These are phyloP conservation scores for Salix viminalis DNA, from an alignment of 345 rosid species.

Conservation along the genomic window DNA sequence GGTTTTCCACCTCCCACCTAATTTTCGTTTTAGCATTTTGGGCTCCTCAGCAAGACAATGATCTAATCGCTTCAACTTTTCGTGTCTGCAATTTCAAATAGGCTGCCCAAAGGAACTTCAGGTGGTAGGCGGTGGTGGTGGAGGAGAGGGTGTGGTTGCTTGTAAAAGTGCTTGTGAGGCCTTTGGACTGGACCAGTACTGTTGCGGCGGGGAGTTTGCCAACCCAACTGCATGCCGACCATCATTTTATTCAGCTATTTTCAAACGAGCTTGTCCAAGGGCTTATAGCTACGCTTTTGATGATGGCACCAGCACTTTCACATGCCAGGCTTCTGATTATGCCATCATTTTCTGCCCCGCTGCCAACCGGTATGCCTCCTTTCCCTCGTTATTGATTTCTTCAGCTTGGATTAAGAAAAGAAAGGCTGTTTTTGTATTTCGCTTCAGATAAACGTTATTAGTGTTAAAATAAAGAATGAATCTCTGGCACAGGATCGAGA, in stretches of 20 bases:
- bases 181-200: slow-evolving; percentile 76
- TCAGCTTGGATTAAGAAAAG: not conserved
- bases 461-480: not conserved
- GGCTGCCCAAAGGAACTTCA: slow-evolving; percentile 96
- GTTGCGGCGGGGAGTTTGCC: slow-evolving; percentile 89
- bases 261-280: slow-evolving; percentile 81
- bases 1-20: not conserved
- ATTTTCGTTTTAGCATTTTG: not conserved
- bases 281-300: slow-evolving; percentile 87
- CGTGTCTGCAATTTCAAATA: slow-evolving; percentile 5
- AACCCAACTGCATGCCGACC: slow-evolving; percentile 73
- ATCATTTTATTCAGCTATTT: slow-evolving; percentile 63
- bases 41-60: not conserved
- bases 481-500: slow-evolving; percentile 27
- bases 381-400: not conserved
- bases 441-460: not conserved
- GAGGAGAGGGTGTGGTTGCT: slow-evolving; percentile 45
- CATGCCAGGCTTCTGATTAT: slow-evolving; percentile 81
- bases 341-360: slow-evolving; percentile 71
- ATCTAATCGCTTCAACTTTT: not conserved
- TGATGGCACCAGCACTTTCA: slow-evolving; percentile 74
- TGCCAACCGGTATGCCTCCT: slow-evolving; percentile 27
- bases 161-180: slow-evolving; percentile 90
- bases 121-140: slow-evolving; percentile 49
- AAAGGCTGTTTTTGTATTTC: not conserved